A percentile compares a stretch with the other conserved stretches of the same genome.
Evolutionary conservation across 169 alveolate species (phyloP).

Genomic region (Cryptosporidium bovis): DNA sequence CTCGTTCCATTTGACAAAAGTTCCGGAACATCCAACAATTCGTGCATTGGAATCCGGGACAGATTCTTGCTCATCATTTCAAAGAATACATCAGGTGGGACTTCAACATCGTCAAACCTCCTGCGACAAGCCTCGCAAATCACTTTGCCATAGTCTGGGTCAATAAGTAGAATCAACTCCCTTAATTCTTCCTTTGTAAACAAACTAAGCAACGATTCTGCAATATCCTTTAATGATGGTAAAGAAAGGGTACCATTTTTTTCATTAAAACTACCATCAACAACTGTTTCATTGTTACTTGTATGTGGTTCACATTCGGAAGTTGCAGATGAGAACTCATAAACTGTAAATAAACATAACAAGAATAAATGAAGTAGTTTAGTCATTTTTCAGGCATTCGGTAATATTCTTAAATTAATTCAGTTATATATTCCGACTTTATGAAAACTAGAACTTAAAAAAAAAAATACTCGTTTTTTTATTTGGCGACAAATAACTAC

Average conservation of each 20-base stretch:
- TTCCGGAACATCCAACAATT: constrained; percentile 48
- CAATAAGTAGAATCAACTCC: not conserved
- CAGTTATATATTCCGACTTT: too few species aligned
- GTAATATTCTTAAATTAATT: too few species aligned
- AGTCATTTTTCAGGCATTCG: too few species aligned
- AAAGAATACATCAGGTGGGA: not conserved
- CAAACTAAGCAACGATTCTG: not conserved
- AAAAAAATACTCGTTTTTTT: too few species aligned
- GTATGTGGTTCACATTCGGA: too few species aligned
- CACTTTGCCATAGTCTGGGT: not conserved
- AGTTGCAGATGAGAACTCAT: too few species aligned
- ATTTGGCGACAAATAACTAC: too few species aligned
- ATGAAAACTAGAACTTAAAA: too few species aligned
- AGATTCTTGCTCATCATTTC: constrained; percentile 11
- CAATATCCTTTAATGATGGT: not conserved
- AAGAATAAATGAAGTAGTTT: too few species aligned
- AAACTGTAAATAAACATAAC: too few species aligned
- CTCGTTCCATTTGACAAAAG: constrained; percentile 26
- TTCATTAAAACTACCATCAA: not conserved
- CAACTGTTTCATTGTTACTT: too few species aligned
- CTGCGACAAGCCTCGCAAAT: not conserved
- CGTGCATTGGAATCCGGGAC: not conserved
- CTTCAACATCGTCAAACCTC: not conserved
- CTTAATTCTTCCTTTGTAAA: not conserved
- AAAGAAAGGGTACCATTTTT: not conserved